Evolutionary conservation across 441 rosid species (phyloP).

Genomic region (Euphorbia celastroides): DNA sequence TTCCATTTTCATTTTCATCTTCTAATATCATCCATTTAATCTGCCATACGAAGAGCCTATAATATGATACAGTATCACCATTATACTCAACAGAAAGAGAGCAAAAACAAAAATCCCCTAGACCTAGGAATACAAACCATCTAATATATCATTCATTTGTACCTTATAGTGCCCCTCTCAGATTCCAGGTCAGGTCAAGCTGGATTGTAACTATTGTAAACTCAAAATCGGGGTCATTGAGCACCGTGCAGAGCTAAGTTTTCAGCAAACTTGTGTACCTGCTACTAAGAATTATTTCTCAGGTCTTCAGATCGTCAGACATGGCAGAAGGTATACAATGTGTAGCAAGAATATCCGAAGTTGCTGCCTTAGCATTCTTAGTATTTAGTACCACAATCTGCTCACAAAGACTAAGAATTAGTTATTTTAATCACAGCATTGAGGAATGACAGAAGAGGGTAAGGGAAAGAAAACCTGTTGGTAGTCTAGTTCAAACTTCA

Average conservation of each 20-base stretch:
- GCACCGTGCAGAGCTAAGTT: background rate
- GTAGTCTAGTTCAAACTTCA: conserved; percentile 76
- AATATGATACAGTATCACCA: background rate
- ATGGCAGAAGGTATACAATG: conserved; percentile 92
- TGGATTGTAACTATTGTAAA: background rate
- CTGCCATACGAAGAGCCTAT: background rate
- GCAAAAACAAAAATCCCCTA: background rate
- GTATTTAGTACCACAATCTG: conserved; percentile 72
- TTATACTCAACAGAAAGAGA: background rate
- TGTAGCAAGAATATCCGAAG: conserved; percentile 68
- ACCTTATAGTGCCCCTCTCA: background rate
- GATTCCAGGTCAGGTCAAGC: background rate
- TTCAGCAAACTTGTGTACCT: background rate
- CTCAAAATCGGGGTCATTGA: background rate
- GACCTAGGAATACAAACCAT: background rate
- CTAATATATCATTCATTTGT: background rate
- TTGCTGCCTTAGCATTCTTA: conserved; percentile 68
- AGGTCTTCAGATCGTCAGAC: conserved; percentile 77
- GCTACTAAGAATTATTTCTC: background rate
- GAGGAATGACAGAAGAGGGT: conserved; percentile 7
- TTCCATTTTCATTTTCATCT: background rate
- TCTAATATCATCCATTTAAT: background rate
- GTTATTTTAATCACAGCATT: background rate
- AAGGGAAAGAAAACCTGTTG: conserved; percentile 54
- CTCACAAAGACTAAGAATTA: background rate